phyloP scores from a whole-genome alignment of 2,329 filamentous ascomycete species.

The Knoxdaviesia proteae region DNA sequence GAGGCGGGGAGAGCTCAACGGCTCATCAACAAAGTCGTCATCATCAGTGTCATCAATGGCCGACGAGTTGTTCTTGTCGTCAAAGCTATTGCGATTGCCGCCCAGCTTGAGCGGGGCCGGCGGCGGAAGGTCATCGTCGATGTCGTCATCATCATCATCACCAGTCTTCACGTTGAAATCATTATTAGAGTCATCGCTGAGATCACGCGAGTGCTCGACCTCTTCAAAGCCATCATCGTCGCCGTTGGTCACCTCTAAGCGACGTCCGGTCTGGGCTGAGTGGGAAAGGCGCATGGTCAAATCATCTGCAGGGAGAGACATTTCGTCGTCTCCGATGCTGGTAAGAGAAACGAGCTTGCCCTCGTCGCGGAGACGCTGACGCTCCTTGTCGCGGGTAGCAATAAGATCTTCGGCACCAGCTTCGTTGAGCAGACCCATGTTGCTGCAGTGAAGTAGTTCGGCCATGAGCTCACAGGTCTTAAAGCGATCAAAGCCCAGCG shows the following conservation, averaged over 20 bases:
- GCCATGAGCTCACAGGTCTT: conserved; percentile 99
- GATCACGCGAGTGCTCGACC: conserved; percentile 48
- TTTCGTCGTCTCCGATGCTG: conserved; percentile 18
- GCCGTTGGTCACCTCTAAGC: conserved; percentile 60
- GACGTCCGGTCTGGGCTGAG: conserved; percentile 38
- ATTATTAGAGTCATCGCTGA: conserved; percentile 16
- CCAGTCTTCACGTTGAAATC: conserved; percentile 31
- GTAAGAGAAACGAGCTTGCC: conserved; percentile 37
- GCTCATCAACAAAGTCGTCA: conserved; percentile 61
- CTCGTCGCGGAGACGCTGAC: conserved; percentile 57
- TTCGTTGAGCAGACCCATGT: conserved; percentile 93
- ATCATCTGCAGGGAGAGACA: conserved; percentile 27
- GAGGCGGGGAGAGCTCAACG: conserved; percentile 46
- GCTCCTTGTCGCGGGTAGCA: conserved; percentile 55
- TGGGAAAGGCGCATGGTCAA: conserved; percentile 36
- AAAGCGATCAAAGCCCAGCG: conserved; percentile 89
- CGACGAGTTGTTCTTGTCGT: conserved; percentile 23
- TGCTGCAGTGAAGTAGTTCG: conserved; percentile 89
- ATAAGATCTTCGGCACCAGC: conserved; percentile 76
- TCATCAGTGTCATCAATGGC: conserved; percentile 26
- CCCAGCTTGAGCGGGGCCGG: conserved; percentile 31
- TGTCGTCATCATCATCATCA: conserved; percentile 47
- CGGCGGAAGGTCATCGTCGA: conserved; percentile 58
- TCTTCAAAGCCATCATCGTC: conserved; percentile 90
- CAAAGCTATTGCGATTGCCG: conserved; percentile 19